Evolutionary conservation across 2,329 filamentous ascomycete genomes (phyloP), one percentile per base, ranked within the genome.

Genomic region (Colletotrichum liaoningense): DNA sequence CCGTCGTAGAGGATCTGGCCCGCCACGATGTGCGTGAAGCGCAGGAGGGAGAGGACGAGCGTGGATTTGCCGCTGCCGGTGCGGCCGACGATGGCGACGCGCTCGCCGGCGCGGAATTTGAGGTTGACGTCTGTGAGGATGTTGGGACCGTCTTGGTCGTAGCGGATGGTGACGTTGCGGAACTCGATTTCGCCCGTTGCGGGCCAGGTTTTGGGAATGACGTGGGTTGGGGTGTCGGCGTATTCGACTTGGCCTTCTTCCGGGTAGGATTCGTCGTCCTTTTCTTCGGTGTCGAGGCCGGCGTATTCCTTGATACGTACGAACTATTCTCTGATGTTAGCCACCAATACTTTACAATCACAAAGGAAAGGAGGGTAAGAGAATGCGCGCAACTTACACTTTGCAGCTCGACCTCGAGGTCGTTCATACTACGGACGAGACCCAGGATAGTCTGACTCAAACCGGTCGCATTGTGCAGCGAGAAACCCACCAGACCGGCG

Each of bases 51-150:
- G 5, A 91, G 80, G 0, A 90, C 85, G 7, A 89, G 77, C 0
- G 94, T 97, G 63, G 92, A 95, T 82, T 97, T 97, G 4, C 95
- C 95, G 5, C 93, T 95, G 0, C 93, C 92, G 0, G 94, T 97
- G 11, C 94, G 90, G 2, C 95, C 95, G 12, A 95, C 93, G 24
- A 97, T 88, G 0, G 94, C 94, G 1, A 94, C 94, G 63, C 93
- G 92, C 67, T 93, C 93, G 1, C 94, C 94, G 0, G 92, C 93
- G 14, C 83, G 84, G 74, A 89, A 87, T 42, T 83, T 84, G 57
- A 89, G 82, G 73, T 84, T 88, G 65, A 90, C 80, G 42, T 87
- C 79, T 28, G 86, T 86, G 22, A 90, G 81, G 55, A 90, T 86
- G 67, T 88, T 83, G 59, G 84, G 82, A 22, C 86, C 81, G 70